phyloP scores from a whole-genome alignment of 768 basidiomycete genomes.

The Stropharia rugosoannulata region DNA sequence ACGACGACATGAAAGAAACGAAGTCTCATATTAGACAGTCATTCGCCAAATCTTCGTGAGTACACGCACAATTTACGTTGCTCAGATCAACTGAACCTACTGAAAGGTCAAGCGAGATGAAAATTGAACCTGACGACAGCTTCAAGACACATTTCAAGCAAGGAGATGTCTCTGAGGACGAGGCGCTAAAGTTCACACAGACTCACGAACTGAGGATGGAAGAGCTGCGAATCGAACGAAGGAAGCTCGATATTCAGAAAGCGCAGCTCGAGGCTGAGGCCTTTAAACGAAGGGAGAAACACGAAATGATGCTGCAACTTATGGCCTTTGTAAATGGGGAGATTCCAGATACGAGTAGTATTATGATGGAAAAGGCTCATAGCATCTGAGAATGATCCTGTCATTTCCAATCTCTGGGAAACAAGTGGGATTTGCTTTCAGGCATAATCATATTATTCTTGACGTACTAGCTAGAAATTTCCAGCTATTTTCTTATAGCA shows the following conservation, averaged over 20 bases:
- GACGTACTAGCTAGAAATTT: background rate
- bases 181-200: background rate
- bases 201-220: background rate
- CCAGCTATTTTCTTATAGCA: constrained; percentile 31
- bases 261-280: background rate
- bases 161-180: background rate
- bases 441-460: background rate
- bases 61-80: no score
- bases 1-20: no score
- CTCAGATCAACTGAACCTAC: no score
- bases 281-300: background rate
- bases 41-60: no score
- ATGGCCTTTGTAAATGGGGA: background rate
- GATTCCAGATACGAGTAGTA: background rate
- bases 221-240: background rate
- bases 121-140: background rate
- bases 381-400: background rate
- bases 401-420: background rate
- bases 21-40: no score
- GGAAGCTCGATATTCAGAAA: background rate
- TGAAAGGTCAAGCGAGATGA: background rate
- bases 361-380: background rate
- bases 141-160: background rate
- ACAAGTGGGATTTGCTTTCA: background rate
- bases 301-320: background rate